Base-by-base conservation (phyloP, 192 early-diverging fungal species). In the Coemansia sp. region DNA sequence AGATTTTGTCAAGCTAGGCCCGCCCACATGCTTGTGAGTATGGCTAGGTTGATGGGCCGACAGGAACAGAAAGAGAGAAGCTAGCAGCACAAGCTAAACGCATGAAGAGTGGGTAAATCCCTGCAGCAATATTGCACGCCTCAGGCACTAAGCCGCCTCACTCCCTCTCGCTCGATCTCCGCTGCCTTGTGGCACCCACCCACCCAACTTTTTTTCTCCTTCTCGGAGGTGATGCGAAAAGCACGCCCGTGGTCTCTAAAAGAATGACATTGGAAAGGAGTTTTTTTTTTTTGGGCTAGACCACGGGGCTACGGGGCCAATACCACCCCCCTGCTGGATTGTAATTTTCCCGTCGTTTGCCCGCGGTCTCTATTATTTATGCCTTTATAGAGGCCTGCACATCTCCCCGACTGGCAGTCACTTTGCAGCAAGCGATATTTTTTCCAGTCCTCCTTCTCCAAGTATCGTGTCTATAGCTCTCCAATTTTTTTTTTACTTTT, bases 271-370 rank as follows among this genome's bases (percentile, higher is more conserved):
- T 45, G 17, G 44, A 45, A 45, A 45, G 15, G 15, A 42, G 11
- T 29, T 29, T 25, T 10, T 27, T 1, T 1, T 53, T 55, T 25
- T 25, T 25, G 51, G 23, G 51, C 51, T 27, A 31, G 25, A 8
- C 51, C 51, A 27, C 51, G 51, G 51, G 51, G 25, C 48, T 55
- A 55, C 51, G 51, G 51, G 51, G 51, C 23, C 23, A 55, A 55
- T 55, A 29, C 51, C 25, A 14, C 51, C 51, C 51, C 21, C 6
- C 21, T 42, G 5, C 14, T 42, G 41, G 41, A 15, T 14, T 17
- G 41, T 14, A 15, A 17, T 42, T 42, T 42, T 45, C 15, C 17
- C 15, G 44, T 45, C 3, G 44, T n/a, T 6, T 45, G 44, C 17
- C 44, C 44, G 17, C n/a, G 44, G 44, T 45, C 41, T 42, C 46